Percentiles rank a stretch among this genome's conserved stretches.
Conservation (phyloP, 345 rosid genomes). For the Erysimum cheiranthoides region DNA sequence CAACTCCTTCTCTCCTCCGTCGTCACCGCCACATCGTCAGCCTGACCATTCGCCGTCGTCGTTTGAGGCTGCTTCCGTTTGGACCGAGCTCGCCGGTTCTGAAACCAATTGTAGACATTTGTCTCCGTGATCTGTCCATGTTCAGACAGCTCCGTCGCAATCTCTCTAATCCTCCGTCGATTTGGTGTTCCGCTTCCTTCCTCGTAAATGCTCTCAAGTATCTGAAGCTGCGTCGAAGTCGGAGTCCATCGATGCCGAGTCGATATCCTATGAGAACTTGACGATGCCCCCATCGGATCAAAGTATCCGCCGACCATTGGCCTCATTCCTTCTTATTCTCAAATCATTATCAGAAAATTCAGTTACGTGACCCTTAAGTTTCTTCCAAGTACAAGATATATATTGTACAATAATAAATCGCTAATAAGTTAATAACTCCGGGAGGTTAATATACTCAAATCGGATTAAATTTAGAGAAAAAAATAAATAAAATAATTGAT, state of each 20-base stretch:
- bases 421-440: too few relatives aligned
- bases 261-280: conserved; percentile 53
- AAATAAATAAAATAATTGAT: background rate
- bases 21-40: conserved; percentile 42
- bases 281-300: conserved; percentile 51
- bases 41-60: conserved; percentile 18
- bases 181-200: conserved; percentile 63
- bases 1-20: conserved; percentile 48
- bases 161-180: conserved; percentile 63
- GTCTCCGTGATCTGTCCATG: conserved; percentile 75
- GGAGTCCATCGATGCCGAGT: conserved; percentile 84
- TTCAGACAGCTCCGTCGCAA: conserved; percentile 54
- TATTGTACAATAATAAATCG: too few relatives aligned
- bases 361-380: conserved; percentile 25
- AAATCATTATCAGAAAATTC: background rate
- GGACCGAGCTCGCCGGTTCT: conserved; percentile 74
- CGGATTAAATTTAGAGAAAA: background rate
- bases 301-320: conserved; percentile 45
- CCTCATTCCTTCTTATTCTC: conserved; percentile 47
- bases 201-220: conserved; percentile 61
- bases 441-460: background rate
- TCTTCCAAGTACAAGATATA: background rate
- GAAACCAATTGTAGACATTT: conserved; percentile 86
- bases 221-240: conserved; percentile 59
- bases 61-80: conserved; percentile 57